Conservation (phyloP, 345 rosid genomes). For the Eucalyptus urophylla region DNA sequence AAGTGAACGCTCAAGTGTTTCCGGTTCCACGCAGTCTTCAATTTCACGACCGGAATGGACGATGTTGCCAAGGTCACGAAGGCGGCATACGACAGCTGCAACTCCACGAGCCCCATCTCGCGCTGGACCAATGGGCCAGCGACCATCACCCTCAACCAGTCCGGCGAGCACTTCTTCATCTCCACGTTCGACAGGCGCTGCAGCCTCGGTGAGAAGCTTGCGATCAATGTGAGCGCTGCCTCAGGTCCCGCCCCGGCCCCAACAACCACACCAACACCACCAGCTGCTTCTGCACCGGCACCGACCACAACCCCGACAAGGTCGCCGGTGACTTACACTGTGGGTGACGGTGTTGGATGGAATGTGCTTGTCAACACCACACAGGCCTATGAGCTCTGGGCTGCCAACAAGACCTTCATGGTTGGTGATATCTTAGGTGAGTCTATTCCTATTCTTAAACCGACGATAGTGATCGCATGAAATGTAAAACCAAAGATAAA, state of each 20-base stretch:
- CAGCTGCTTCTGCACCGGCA: not conserved
- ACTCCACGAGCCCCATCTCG: conserved; percentile 1
- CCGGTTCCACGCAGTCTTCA: conserved; percentile 14
- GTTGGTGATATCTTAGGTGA: conserved; percentile 3
- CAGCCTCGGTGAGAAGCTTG: conserved; percentile 8
- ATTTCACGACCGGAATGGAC: conserved; percentile 17
- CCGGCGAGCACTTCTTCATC: conserved; percentile 22
- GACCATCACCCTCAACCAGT: conserved; percentile 10
- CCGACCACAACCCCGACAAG: not conserved
- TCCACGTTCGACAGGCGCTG: conserved; percentile 22
- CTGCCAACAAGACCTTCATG: conserved; percentile 1
- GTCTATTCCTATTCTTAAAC: not conserved
- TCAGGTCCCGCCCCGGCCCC: not conserved
- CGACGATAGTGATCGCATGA: not conserved
- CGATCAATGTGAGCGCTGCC: not conserved
- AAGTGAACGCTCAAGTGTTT: not conserved
- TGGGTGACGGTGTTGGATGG: conserved; percentile 1
- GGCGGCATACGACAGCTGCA: conserved; percentile 25
- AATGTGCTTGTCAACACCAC: not conserved
- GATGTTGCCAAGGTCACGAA: conserved; percentile 27
- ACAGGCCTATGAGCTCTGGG: not conserved
- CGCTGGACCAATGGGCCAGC: conserved; percentile 10
- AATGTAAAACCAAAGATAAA: not conserved
- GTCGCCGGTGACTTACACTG: not conserved
- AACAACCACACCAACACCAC: not conserved